Conservation (phyloP, 2,329 filamentous ascomycete species). For the Xylariaceae sp. region DNA sequence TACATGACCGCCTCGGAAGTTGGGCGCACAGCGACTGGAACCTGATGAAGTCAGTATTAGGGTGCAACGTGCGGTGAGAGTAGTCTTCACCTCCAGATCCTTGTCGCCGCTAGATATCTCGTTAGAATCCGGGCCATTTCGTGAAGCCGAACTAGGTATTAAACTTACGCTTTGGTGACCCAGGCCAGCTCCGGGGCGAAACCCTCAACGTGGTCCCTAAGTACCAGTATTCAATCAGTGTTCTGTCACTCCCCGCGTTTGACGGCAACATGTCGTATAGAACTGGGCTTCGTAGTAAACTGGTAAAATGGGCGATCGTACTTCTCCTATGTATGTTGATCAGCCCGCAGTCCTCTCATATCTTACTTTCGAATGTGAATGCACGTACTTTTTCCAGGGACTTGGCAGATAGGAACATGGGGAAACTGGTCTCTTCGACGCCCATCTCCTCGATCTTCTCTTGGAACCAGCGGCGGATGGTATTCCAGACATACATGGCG, state of each 20-base stretch:
- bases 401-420: conserved; percentile 89
- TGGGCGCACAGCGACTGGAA: conserved; percentile 63
- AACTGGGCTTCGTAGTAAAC: no score
- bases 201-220: conserved; percentile 98
- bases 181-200: conserved; percentile 91
- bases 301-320: conserved; percentile 4
- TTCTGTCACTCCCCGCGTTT: no score
- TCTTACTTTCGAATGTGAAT: not conserved
- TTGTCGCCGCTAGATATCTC: conserved; percentile 68
- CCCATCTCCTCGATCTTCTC: conserved; percentile 82
- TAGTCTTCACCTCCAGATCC: conserved; percentile 62
- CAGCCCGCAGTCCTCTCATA: conserved; percentile 1
- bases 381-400: conserved; percentile 63
- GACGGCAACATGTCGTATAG: no score
- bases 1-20: conserved; percentile 57
- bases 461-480: conserved; percentile 64
- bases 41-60: conserved; percentile 32
- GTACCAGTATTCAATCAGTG: conserved; percentile 1
- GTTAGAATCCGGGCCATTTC: conserved; percentile 4
- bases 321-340: conserved; percentile 18
- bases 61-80: not conserved
- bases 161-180: conserved; percentile 74
- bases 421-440: conserved; percentile 94
- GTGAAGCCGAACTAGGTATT: not conserved
- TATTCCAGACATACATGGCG: conserved; percentile 64